A percentile compares a stretch with the other conserved stretches of the same genome.
phyloP scores from a whole-genome alignment of 352 stramenopile species.

The Phytopythium delawarense region DNA sequence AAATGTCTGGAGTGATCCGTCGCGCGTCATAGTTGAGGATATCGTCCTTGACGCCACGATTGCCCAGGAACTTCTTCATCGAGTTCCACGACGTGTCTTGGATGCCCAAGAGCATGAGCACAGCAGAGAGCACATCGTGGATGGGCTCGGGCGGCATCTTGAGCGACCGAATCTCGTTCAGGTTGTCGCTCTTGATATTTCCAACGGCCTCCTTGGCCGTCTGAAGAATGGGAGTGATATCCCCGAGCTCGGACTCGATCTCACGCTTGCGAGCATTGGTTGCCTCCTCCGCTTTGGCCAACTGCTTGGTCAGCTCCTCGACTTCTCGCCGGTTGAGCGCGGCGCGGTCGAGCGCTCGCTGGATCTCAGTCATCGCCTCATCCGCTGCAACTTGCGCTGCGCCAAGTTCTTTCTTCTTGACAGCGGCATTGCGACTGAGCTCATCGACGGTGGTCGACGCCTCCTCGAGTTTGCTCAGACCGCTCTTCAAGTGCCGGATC shows the following conservation, averaged over 20 bases:
- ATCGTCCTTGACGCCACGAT: slow-evolving; percentile 94
- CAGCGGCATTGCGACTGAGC: slow-evolving; percentile 77
- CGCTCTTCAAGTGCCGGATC: slow-evolving; percentile 86
- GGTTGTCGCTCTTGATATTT: slow-evolving; percentile 94
- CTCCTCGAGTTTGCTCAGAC: slow-evolving; percentile 90
- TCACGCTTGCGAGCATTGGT: slow-evolving; percentile 88
- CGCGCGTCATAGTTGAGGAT: slow-evolving; percentile 96
- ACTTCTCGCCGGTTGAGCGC: slow-evolving; percentile 88
- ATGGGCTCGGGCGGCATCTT: slow-evolving; percentile 95
- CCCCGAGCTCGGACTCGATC: slow-evolving; percentile 91
- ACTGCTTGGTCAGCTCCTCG: slow-evolving; percentile 89
- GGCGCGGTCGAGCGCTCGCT: slow-evolving; percentile 87
- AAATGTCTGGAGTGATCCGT: slow-evolving; percentile 89
- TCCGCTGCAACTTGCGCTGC: slow-evolving; percentile 88
- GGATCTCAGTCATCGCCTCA: slow-evolving; percentile 95
- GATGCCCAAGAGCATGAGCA: slow-evolving; percentile 95
- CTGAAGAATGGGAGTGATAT: slow-evolving; percentile 91
- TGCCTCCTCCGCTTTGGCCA: slow-evolving; percentile 86
- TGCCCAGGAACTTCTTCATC: slow-evolving; percentile 97
- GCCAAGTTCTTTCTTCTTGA: slow-evolving; percentile 90
- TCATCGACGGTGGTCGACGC: slow-evolving; percentile 90
- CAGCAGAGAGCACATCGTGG: slow-evolving; percentile 91
- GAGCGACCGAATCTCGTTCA: slow-evolving; percentile 94
- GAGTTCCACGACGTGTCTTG: slow-evolving; percentile 95
- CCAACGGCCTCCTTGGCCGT: slow-evolving; percentile 89